A percentile compares a stretch with the other conserved stretches of the same genome.
These are phyloP conservation scores for Stentor roeselii DNA, from an alignment of 73 alveolate species.

Conservation along the genomic window DNA sequence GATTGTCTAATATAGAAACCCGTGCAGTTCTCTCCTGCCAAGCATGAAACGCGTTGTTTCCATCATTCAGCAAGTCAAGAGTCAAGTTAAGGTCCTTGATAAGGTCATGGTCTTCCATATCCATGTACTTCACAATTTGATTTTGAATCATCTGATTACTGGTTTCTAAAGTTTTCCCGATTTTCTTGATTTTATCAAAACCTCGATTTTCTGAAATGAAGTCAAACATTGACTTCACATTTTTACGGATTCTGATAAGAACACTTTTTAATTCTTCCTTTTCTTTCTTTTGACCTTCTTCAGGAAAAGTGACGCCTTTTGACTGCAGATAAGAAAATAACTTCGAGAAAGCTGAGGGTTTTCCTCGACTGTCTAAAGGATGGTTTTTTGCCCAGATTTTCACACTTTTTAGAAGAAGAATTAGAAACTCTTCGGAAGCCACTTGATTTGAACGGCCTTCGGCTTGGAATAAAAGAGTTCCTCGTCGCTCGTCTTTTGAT, in stretches of 20 bases:
- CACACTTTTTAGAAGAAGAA: neutral
- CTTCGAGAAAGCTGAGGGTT: neutral
- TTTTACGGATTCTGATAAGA: neutral
- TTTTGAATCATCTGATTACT: neutral
- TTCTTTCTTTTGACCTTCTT: neutral
- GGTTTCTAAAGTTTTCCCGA: neutral
- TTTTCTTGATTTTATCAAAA: neutral
- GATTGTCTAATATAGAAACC: neutral
- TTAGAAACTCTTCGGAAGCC: neutral
- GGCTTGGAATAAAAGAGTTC: neutral
- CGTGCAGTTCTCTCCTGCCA: neutral
- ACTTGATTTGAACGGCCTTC: neutral
- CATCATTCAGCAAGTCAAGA: neutral
- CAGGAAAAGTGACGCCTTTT: neutral
- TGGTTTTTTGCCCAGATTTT: neutral
- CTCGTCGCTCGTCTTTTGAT: neutral
- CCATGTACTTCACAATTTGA: neutral
- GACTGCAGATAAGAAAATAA: neutral
- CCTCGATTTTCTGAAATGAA: neutral
- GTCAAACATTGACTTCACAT: neutral
- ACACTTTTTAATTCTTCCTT: neutral
- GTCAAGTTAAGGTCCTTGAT: neutral
- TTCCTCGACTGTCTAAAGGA: neutral
- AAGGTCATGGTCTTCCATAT: neutral
- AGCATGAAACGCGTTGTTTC: neutral